Evolutionary conservation across 495 filamentous ascomycete species (phyloP).

Genomic region (Platismatia glauca): DNA sequence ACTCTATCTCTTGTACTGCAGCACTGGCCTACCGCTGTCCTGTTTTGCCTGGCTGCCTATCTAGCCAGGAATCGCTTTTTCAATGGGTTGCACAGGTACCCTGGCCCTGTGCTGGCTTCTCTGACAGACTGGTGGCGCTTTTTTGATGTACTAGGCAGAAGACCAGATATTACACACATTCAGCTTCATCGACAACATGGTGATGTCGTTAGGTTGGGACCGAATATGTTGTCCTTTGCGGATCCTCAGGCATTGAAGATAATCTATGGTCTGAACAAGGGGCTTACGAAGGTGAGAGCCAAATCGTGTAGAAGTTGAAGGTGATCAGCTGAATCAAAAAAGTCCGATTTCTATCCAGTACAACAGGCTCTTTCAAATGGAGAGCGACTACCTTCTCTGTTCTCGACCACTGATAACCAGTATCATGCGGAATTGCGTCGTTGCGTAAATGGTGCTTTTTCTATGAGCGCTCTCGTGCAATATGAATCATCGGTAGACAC

Average conservation of each 20-base stretch:
- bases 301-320: background rate
- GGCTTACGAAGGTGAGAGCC: slow-evolving; percentile 63
- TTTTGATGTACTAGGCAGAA: slow-evolving; percentile 12
- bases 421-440: slow-evolving; percentile 66
- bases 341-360: slow-evolving; percentile 69
- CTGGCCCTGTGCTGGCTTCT: slow-evolving; percentile 57
- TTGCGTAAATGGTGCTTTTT: slow-evolving; percentile 65
- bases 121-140: slow-evolving; percentile 69
- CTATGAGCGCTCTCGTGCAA: slow-evolving; percentile 62
- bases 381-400: slow-evolving; percentile 58
- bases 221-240: slow-evolving; percentile 58
- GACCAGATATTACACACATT: slow-evolving; percentile 25
- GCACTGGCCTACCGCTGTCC: slow-evolving; percentile 9
- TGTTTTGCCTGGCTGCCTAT: slow-evolving; percentile 2
- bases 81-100: slow-evolving; percentile 54
- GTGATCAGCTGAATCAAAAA: slow-evolving; percentile 9
- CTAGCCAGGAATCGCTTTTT: slow-evolving; percentile 49
- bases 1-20: slow-evolving; percentile 3
- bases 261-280: slow-evolving; percentile 78
- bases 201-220: slow-evolving; percentile 60
- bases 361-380: slow-evolving; percentile 60
- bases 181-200: slow-evolving; percentile 66
- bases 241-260: slow-evolving; percentile 59
- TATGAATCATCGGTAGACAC: slow-evolving; percentile 69
- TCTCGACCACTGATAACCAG: slow-evolving; percentile 65